Conservation (phyloP, 2,329 filamentous ascomycete species). For the Exserohilum rostratum region DNA sequence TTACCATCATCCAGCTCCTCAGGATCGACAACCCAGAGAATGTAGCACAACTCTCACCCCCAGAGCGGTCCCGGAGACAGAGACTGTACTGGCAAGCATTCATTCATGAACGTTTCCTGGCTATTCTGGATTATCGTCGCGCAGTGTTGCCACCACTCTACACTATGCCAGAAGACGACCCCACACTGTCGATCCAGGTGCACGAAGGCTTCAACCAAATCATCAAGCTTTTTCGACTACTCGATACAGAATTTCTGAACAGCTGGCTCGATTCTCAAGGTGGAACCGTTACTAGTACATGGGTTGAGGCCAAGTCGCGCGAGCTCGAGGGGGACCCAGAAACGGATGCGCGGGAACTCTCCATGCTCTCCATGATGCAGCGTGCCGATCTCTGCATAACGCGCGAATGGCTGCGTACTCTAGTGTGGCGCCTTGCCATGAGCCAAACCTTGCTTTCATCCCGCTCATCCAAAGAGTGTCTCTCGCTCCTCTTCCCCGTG, state of each 20-base stretch:
- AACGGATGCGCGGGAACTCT: constrained; percentile 47
- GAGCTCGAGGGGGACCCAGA: constrained; percentile 50
- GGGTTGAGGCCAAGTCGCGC: constrained; percentile 55
- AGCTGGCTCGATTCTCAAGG: constrained; percentile 52
- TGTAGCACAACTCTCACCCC: constrained; percentile 37
- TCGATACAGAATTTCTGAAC: constrained; percentile 54
- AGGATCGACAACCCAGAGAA: constrained; percentile 51
- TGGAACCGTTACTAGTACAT: constrained; percentile 46
- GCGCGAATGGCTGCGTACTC: constrained; percentile 56
- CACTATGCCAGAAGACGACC: constrained; percentile 50
- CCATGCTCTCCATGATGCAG: constrained; percentile 51
- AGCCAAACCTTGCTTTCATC: constrained; percentile 55
- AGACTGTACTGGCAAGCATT: constrained; percentile 63
- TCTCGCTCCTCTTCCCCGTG: constrained; percentile 55
- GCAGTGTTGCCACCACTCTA: constrained; percentile 50
- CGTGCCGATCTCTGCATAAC: constrained; percentile 59
- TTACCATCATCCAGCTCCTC: constrained; percentile 46
- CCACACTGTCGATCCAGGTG: constrained; percentile 47
- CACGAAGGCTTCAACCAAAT: constrained; percentile 54
- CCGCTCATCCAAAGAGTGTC: constrained; percentile 42
- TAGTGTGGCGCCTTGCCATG: constrained; percentile 59
- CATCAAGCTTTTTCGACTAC: constrained; percentile 53
- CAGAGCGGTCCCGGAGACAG: constrained; percentile 53
- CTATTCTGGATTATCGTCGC: constrained; percentile 58
- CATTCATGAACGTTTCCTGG: constrained; percentile 64